These are phyloP conservation scores for Austroboletus eburneus DNA, from an alignment of 768 basidiomycete genomes.

Conservation along the genomic window DNA sequence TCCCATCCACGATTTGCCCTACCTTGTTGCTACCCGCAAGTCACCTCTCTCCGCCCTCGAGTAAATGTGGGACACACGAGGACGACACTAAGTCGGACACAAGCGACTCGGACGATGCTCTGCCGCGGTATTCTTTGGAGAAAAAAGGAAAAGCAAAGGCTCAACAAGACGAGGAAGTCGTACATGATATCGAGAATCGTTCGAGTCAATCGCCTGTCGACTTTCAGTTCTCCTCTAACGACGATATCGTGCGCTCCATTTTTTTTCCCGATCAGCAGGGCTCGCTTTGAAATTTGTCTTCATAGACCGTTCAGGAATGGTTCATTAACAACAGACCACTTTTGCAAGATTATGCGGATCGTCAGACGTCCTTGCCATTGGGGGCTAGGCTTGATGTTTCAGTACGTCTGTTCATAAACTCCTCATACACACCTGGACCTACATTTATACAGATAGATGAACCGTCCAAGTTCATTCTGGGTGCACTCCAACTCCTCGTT, in stretches of 20 bases:
- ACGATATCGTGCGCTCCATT: slow-evolving; percentile 3
- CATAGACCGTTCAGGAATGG: slow-evolving; percentile 21
- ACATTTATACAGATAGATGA: slow-evolving; percentile 21
- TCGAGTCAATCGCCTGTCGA: no score
- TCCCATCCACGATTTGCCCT: slow-evolving; percentile 18
- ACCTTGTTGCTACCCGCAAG: slow-evolving; percentile 10
- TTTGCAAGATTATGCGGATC: slow-evolving; percentile 26
- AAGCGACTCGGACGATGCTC: not conserved
- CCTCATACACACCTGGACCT: not conserved
- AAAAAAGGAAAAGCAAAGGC: slow-evolving; percentile 18
- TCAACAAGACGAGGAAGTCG: no score
- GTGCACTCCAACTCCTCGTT: slow-evolving; percentile 25
- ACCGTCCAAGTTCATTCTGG: slow-evolving; percentile 22
- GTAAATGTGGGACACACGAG: not conserved
- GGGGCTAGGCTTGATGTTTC: slow-evolving; percentile 23
- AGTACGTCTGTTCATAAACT: slow-evolving; percentile 6
- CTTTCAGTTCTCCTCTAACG: not conserved
- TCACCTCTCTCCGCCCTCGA: not conserved
- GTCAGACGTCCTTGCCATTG: slow-evolving; percentile 24
- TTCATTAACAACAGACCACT: slow-evolving; percentile 19
- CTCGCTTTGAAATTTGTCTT: not conserved
- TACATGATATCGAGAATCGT: no score
- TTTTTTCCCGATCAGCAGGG: not conserved
- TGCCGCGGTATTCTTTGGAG: slow-evolving; percentile 2
- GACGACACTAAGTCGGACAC: not conserved